Evolutionary conservation across 306 rosid genomes (phyloP), one percentile per base, ranked within the genome.

Genomic region (Inga laurina): DNA sequence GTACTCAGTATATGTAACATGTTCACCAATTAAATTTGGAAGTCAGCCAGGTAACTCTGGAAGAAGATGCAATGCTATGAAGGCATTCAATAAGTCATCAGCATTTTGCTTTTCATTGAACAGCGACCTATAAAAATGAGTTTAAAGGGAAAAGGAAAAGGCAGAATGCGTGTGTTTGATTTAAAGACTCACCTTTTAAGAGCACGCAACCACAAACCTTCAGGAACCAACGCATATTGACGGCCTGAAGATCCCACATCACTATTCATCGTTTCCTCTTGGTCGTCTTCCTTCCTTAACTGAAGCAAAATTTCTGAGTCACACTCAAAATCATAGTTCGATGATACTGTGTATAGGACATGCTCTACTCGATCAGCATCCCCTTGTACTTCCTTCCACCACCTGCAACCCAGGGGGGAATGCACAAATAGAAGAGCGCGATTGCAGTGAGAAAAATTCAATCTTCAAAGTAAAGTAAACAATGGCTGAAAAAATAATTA

Each of bases 171-270:
- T 7, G 69, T 5, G 10, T 27, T 10, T 22, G 67, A 1, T 2
- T 12, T 43, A 9, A 5, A 2, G 16, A 39, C 88, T 84, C 83
- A 93, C 98, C 97, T 84, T 84, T 84, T 90, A 59, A 91, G 89
- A 65, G 93, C 84, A 67, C 88, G 90, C 86, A 93, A 80, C 98
- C 97, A 95, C 57, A 78, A 57, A 14, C 90, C 87, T 90, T 93
- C 97, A 51, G 93, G 80, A 72, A 95, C 87, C 90, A 95, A 80
- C 2, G 97, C 98, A 81, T 89, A 95, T 57, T 90, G 91, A 16
- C 82, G 83, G 14, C 89, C 93, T 0, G 94, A 91, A 88, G 83
- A 80, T 49, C 90, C 91, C 64, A 74, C 87, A 46, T 88, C 88
- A 64, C 73, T 87, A 51, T 39, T 71, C 61, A 81, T 74, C 35